A percentile compares a stretch with the other conserved stretches of the same genome.
Conservation (phyloP, 139 green algal species). For the Chlorella vulgaris region DNA sequence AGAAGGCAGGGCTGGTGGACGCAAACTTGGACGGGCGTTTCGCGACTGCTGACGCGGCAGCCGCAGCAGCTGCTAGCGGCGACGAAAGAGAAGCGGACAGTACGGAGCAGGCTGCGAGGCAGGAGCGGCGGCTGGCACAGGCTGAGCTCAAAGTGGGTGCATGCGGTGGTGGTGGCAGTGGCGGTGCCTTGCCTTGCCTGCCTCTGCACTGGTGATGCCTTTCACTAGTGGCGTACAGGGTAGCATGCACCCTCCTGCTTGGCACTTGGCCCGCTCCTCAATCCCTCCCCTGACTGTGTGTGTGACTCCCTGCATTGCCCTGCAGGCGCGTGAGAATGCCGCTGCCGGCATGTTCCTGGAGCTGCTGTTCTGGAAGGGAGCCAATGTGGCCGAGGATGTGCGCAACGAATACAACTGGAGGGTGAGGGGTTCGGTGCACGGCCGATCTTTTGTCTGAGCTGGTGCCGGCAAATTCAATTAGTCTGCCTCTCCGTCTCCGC, state of each 20-base stretch:
- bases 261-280: no score
- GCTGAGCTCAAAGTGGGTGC: constrained; percentile 24
- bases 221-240: no score
- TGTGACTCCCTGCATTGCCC: background rate
- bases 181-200: no score
- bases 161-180: background rate
- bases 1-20: constrained; percentile 11
- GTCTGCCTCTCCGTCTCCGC: no score
- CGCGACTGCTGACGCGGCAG: background rate
- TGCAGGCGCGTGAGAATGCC: constrained; percentile 42
- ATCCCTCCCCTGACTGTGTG: no score
- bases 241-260: no score
- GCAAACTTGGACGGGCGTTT: constrained; percentile 11
- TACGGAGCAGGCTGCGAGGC: constrained; percentile 1
- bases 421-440: constrained; percentile 11
- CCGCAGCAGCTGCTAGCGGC: background rate
- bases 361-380: constrained; percentile 84
- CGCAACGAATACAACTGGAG: constrained; percentile 70
- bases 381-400: constrained; percentile 53
- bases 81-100: constrained; percentile 11
- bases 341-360: constrained; percentile 72
- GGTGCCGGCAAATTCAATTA: no score
- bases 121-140: background rate
- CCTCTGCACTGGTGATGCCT: no score
- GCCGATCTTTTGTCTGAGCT: background rate